Conservation (phyloP, 2,329 filamentous ascomycete genomes). For the Diplodia sapinea region DNA sequence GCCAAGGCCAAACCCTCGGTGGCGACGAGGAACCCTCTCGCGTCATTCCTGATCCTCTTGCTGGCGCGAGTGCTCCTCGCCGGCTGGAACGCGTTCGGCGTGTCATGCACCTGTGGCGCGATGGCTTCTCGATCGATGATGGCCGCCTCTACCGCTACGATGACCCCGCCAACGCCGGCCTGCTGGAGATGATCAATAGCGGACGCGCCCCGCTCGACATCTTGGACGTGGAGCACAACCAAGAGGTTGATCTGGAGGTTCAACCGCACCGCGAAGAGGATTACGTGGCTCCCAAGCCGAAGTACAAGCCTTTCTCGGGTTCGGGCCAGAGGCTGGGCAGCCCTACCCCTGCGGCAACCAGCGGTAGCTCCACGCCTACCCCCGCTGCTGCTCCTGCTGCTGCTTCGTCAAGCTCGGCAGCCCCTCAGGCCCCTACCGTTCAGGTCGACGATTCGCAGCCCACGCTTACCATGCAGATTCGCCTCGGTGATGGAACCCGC, state of each 20-base stretch:
- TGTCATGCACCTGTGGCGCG: slow-evolving; percentile 78
- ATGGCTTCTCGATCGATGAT: slow-evolving; percentile 86
- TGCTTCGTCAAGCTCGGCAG: slow-evolving; percentile 37
- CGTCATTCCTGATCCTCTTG: slow-evolving; percentile 66
- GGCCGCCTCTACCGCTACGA: slow-evolving; percentile 79
- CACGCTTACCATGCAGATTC: slow-evolving; percentile 73
- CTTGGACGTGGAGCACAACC: slow-evolving; percentile 75
- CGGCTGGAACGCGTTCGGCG: slow-evolving; percentile 65
- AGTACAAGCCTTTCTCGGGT: slow-evolving; percentile 77
- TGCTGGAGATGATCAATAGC: slow-evolving; percentile 75
- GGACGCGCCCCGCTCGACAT: slow-evolving; percentile 78
- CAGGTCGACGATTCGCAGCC: slow-evolving; percentile 70
- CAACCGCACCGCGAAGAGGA: slow-evolving; percentile 75
- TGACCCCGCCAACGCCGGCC: slow-evolving; percentile 74
- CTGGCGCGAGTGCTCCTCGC: slow-evolving; percentile 41
- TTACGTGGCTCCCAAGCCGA: slow-evolving; percentile 73
- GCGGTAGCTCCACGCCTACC: slow-evolving; percentile 44
- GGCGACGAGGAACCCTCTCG: slow-evolving; percentile 77
- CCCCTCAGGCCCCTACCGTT: slow-evolving; percentile 46
- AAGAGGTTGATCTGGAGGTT: slow-evolving; percentile 80
- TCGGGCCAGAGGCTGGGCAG: slow-evolving; percentile 76
- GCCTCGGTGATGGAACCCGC: slow-evolving; percentile 77
- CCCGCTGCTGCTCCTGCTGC: slow-evolving; percentile 44
- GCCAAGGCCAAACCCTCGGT: slow-evolving; percentile 76
- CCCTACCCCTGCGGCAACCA: slow-evolving; percentile 70